These are phyloP conservation scores for Heliamphora pulchella DNA, from an alignment of 179 eudicot genomes.

Conservation along the genomic window DNA sequence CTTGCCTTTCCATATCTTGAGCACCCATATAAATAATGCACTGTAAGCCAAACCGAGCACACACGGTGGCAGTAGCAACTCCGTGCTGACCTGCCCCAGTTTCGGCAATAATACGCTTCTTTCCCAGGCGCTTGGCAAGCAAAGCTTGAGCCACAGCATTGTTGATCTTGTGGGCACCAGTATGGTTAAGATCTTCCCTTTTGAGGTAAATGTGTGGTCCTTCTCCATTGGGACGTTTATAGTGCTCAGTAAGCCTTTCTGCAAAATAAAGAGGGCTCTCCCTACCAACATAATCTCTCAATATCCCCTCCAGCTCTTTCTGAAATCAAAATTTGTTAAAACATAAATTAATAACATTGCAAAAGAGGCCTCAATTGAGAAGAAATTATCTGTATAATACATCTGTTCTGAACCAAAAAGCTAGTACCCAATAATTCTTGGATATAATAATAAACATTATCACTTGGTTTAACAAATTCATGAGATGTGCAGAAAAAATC, in stretches of 20 bases:
- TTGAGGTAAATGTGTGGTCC: constrained; percentile 71
- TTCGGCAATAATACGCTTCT: constrained; percentile 61
- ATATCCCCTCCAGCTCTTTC: constrained; percentile 67
- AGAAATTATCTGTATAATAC: neutral
- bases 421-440: neutral
- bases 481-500: neutral
- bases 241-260: constrained; percentile 83
- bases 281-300: constrained; percentile 90
- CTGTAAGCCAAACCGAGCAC: constrained; percentile 63
- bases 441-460: neutral
- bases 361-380: neutral
- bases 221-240: constrained; percentile 51
- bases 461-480: neutral
- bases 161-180: constrained; percentile 90
- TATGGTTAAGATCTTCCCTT: constrained; percentile 90
- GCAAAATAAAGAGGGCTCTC: constrained; percentile 92
- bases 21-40: constrained; percentile 69
- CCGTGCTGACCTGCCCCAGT: constrained; percentile 97
- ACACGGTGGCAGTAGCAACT: constrained; percentile 77
- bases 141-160: constrained; percentile 92
- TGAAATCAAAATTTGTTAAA: constrained; percentile 20
- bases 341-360: neutral
- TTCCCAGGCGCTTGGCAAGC: constrained; percentile 75
- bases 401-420: neutral
- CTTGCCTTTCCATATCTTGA: constrained; percentile 64